phyloP scores from a whole-genome alignment of 2,329 filamentous ascomycete species.

The Ophiosphaerella herpotricha region DNA sequence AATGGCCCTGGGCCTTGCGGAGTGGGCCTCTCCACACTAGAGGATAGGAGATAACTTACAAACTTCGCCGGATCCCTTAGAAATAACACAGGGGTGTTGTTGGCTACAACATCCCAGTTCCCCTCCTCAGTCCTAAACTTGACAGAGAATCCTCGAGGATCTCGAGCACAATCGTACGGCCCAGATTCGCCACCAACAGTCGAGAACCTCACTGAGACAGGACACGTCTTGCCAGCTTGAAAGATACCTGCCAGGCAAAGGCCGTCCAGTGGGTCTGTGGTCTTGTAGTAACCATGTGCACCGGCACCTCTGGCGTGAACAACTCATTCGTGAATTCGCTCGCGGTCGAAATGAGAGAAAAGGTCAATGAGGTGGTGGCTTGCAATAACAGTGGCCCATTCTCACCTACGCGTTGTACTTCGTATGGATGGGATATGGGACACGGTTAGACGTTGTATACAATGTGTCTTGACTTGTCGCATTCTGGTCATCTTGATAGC shows the following conservation, averaged over 20 bases:
- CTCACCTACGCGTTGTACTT: constrained; percentile 60
- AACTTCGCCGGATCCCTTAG: constrained; percentile 73
- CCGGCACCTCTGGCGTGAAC: constrained; percentile 57
- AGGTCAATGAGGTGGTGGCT: constrained; percentile 56
- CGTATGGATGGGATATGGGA: constrained; percentile 62
- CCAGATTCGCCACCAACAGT: constrained; percentile 77
- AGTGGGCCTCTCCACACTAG: no score
- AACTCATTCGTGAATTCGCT: constrained; percentile 57
- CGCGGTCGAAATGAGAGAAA: constrained; percentile 57
- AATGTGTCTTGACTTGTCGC: constrained; percentile 51
- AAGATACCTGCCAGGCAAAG: constrained; percentile 54
- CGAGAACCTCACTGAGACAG: constrained; percentile 70
- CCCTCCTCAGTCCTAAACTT: constrained; percentile 76
- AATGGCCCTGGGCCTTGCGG: no score
- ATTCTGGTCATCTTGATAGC: constrained; percentile 53
- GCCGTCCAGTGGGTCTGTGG: constrained; percentile 53
- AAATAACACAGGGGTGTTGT: constrained; percentile 78
- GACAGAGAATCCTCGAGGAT: constrained; percentile 72
- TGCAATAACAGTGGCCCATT: constrained; percentile 63
- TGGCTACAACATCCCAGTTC: constrained; percentile 74
- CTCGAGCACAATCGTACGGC: constrained; percentile 71
- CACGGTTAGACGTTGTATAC: constrained; percentile 63
- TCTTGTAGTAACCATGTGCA: constrained; percentile 55
- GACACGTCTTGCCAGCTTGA: constrained; percentile 70
- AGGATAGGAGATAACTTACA: not conserved